phyloP scores from a whole-genome alignment of 2,329 filamentous ascomycete species.

The Colletotrichum acutatum region DNA sequence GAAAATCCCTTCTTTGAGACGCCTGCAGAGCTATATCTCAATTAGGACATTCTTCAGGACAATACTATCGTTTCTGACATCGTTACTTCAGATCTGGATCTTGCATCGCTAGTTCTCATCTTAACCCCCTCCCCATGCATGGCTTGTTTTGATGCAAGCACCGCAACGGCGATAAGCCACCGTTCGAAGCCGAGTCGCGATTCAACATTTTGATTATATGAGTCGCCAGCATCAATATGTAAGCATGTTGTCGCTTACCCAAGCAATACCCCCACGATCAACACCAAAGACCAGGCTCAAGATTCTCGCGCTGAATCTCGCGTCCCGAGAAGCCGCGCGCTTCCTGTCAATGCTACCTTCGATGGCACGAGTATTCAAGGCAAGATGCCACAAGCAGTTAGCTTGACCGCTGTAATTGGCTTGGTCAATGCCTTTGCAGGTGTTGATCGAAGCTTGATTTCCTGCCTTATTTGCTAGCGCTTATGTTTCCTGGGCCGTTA shows the following conservation, averaged over 20 bases:
- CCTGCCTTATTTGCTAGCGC: not conserved
- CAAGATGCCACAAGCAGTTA: not conserved
- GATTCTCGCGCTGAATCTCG: not conserved
- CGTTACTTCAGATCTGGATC: not conserved
- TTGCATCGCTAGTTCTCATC: not conserved
- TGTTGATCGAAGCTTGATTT: not conserved
- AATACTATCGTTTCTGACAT: not conserved
- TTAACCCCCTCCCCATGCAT: not conserved
- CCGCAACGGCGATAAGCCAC: not conserved
- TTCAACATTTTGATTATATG: too few relatives aligned
- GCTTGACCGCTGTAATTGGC: not conserved
- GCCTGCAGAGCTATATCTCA: not conserved
- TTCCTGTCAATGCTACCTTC: not conserved
- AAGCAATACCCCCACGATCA: not conserved
- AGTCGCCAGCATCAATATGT: too few relatives aligned
- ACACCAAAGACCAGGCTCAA: not conserved
- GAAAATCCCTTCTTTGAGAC: not conserved
- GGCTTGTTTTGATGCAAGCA: not conserved
- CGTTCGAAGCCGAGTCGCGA: too few relatives aligned
- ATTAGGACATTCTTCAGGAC: not conserved
- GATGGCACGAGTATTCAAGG: not conserved
- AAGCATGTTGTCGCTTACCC: not conserved
- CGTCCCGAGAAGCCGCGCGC: not conserved
- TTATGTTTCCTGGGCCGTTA: not conserved
- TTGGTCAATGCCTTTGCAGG: not conserved